Evolutionary conservation across 108 stramenopile species (phyloP), one percentile per base, ranked within the genome.

Genomic region (Skeletonema costatum): DNA sequence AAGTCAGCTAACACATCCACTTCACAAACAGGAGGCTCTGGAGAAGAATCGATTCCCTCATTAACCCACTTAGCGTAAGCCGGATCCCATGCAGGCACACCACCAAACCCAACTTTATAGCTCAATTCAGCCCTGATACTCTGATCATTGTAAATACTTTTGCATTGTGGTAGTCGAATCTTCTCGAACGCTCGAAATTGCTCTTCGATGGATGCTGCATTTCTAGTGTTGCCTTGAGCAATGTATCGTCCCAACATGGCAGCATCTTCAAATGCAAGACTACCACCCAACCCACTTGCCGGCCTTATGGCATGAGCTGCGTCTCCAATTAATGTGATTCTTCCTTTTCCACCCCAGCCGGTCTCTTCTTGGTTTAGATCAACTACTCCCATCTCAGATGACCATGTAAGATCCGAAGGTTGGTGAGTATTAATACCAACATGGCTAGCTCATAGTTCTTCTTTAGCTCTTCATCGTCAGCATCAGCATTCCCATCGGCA

Each of bases 221-320:
- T 62, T 39, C 63, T 32, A 38, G 16, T 50, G 6, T 61, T 50
- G 68, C 35, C 16, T 11, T 21, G 11, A 29, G 32, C 19, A 32
- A 84, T 53, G 11, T 19, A 29, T 5, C 78, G 60, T 53, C 19
- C 46, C 5, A 85, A 62, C 2, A 85, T 19, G 2, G 60, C 83
- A n/a, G 70, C 78, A 76, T 85, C 83, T 85, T 80, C 83, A 21
- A 85, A 76, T 21, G 83, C 83, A 58, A 80, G 19, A 39, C 19
- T 32, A 0, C 78, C 79, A 19, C 83, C 83, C 30, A 59, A 68
- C 21, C 83, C 83, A 66, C 8, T 11, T 33, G 83, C 58, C 0
- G 83, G 83, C 32, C 78, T 42, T 1, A 80, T 0, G 13, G 78
- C 31, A 65, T 85, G 83, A 32, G 83, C 83, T 4, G 78, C 78